Evolutionary conservation across 73 alveolate genomes (phyloP).

Genomic region (Tetrahymena malaccensis): DNA sequence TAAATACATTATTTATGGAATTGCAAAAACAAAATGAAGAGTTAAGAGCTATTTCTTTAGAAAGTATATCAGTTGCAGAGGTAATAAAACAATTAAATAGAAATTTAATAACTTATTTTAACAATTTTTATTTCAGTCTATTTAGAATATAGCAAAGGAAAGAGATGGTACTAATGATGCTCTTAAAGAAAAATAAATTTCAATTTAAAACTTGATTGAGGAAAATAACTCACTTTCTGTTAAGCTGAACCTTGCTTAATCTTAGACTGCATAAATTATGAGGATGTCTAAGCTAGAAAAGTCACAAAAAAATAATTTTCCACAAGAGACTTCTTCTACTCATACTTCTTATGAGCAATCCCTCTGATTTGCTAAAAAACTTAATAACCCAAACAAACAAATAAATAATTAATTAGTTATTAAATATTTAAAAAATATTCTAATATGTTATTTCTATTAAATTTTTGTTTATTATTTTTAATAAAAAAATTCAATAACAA

Average conservation of each 20-base stretch:
- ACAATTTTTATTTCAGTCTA: background rate
- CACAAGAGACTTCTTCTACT: background rate
- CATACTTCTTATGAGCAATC: background rate
- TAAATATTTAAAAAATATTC: no score
- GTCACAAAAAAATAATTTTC: background rate
- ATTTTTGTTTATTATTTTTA: no score
- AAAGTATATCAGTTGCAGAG: background rate
- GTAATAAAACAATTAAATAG: background rate
- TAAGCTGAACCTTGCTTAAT: background rate
- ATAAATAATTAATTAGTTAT: no score
- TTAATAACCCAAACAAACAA: no score
- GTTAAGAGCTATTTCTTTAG: background rate
- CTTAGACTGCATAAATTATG: background rate
- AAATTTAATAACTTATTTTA: background rate
- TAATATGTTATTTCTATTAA: no score
- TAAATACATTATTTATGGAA: background rate
- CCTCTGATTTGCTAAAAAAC: background rate
- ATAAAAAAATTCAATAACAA: no score
- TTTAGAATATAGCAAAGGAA: background rate
- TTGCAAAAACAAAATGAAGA: background rate
- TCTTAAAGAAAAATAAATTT: background rate
- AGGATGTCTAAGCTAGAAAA: background rate
- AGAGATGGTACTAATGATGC: background rate
- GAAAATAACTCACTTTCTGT: background rate
- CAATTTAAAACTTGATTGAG: background rate